These are phyloP conservation scores for Gossypium lobatum DNA, from an alignment of 441 rosid species.

Conservation along the genomic window DNA sequence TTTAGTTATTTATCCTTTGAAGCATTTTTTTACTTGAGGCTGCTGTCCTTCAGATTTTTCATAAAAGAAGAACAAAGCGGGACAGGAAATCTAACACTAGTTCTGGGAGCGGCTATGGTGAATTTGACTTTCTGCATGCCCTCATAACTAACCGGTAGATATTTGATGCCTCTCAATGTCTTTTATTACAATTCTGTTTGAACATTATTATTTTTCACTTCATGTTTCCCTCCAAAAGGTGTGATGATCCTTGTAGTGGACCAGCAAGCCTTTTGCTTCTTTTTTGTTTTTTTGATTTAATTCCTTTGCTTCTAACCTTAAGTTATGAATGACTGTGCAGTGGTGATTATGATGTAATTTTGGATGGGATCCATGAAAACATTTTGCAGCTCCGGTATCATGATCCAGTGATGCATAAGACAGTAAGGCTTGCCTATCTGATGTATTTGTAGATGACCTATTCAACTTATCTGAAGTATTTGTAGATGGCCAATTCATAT, in stretches of 20 bases:
- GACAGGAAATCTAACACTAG: conserved; percentile 33
- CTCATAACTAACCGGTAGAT: conserved; percentile 73
- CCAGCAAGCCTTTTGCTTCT: conserved; percentile 4
- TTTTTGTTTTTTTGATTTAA: background rate
- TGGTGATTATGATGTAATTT: conserved; percentile 83
- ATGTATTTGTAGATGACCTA: conserved; percentile 12
- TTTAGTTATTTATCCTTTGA: conserved; percentile 13
- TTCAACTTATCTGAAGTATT: conserved; percentile 11
- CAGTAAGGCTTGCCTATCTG: conserved; percentile 51
- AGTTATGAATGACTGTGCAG: conserved; percentile 46
- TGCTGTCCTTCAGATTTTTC: conserved; percentile 61
- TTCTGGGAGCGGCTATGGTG: conserved; percentile 35
- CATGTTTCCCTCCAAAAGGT: background rate
- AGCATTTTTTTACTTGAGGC: conserved; percentile 15
- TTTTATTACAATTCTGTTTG: conserved; percentile 4
- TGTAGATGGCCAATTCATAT: conserved; percentile 9
- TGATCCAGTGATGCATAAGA: conserved; percentile 92
- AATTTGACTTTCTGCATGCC: conserved; percentile 57
- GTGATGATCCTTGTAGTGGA: background rate
- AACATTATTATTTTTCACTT: background rate
- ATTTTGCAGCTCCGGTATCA: conserved; percentile 81
- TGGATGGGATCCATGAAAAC: conserved; percentile 90
- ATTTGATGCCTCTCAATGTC: conserved; percentile 9
- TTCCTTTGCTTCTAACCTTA: conserved; percentile 15
- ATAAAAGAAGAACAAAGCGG: conserved; percentile 58